Evolutionary conservation across 768 basidiomycete genomes (phyloP), one percentile per base, ranked within the genome.

Genomic region (Collybia sordida): DNA sequence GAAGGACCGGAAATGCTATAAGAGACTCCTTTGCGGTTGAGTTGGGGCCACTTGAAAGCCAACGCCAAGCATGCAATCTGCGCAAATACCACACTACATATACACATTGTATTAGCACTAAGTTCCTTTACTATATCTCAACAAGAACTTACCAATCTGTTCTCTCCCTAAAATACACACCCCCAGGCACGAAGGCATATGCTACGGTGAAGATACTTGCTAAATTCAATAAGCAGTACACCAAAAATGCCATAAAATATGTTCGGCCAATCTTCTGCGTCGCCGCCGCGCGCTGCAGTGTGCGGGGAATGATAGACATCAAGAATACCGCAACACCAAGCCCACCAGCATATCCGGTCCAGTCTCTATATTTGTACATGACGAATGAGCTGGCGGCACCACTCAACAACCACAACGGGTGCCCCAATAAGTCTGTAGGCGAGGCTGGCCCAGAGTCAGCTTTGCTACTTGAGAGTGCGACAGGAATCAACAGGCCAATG

Each of bases 141-240:
- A 23, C 27, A 27, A 44, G 35, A 14, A 77, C 81, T 64, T 59
- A 90, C 82, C 85, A 53, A 62, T 90, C 82, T 25, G 90, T 91
- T 17, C 86, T 74, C 69, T 95, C 92, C 44, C 92, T 73, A 42
- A 95, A 69, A 58, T 83, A 79, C 50, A 74, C 65, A 0, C 90
- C 91, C 0, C 88, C 88, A 2, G 91, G 91, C 11, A 95, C 90
- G 57, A 93, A 95, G 1, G 92, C 91, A 68, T 95, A 93, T 0
- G 92, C 92, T 47, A 90, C 90, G 0, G 91, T 93, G 72, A 90
- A 89, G 14, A 89, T 81, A 49, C 83, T 85, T 23, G 83, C 78
- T 19, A 93, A 74, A 44, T 80, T 77, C 40, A 90, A 71, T 27
- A 91, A 38, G 46, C 80, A 75, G 46, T 84, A 85, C 2, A 85